Evolutionary conservation across 805 yeast genomes (phyloP).

Genomic region (Starmera quercuum): DNA sequence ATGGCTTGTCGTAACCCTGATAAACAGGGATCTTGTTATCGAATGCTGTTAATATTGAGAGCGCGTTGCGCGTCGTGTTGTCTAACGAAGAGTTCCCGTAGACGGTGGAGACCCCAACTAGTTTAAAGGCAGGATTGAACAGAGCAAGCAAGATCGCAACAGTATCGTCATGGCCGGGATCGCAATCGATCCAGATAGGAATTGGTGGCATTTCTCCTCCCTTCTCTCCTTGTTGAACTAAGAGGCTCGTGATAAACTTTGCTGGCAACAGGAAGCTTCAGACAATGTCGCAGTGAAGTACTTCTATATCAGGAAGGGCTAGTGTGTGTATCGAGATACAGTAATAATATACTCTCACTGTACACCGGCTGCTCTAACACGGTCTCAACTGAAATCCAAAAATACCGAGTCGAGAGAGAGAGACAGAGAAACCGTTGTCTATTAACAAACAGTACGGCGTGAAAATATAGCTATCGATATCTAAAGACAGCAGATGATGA

Average conservation of each 20-base stretch:
- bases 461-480: too few species aligned
- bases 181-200: slow-evolving; percentile 87
- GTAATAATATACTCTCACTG: not conserved
- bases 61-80: slow-evolving; percentile 62
- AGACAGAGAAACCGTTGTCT: too few species aligned
- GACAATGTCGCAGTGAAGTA: too few species aligned
- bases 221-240: not conserved
- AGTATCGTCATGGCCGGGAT: slow-evolving; percentile 88
- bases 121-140: slow-evolving; percentile 40
- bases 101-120: slow-evolving; percentile 26
- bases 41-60: slow-evolving; percentile 58
- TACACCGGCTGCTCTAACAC: not conserved
- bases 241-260: not conserved
- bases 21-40: slow-evolving; percentile 52
- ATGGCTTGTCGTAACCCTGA: slow-evolving; percentile 55
- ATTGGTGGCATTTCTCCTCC: slow-evolving; percentile 21
- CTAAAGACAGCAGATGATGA: too few species aligned
- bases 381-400: not conserved
- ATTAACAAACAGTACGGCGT: too few species aligned
- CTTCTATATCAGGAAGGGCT: not conserved
- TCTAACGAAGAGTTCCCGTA: slow-evolving; percentile 35
- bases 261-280: not conserved
- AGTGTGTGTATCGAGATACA: not conserved
- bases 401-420: too few species aligned
- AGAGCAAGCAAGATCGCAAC: slow-evolving; percentile 63